phyloP scores from a whole-genome alignment of 179 eudicot genomes.

The Dionaea muscipula region DNA sequence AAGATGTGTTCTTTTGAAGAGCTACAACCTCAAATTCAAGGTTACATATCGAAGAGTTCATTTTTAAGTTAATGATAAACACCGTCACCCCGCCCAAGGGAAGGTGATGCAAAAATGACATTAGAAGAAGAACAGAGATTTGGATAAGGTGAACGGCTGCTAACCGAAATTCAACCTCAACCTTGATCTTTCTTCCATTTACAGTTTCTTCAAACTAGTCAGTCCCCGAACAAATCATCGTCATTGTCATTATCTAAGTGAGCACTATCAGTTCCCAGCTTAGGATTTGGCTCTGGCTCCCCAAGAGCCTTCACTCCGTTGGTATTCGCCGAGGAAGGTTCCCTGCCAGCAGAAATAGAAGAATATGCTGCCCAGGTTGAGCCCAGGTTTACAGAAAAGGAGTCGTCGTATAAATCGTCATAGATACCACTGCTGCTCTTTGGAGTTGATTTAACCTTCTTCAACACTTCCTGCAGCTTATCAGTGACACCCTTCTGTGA shows the following conservation, averaged over 20 bases:
- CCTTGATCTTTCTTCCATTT: too few relatives aligned
- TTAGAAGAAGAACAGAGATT: too few relatives aligned
- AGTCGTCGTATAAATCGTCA: conserved; percentile 78
- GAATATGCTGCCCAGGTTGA: conserved; percentile 81
- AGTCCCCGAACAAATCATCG: conserved; percentile 64
- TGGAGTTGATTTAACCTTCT: conserved; percentile 61
- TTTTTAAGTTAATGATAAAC: too few relatives aligned
- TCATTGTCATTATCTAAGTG: conserved; percentile 30
- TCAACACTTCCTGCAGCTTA: conserved; percentile 61
- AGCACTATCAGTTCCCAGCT: conserved; percentile 16
- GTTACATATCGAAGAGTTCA: too few relatives aligned
- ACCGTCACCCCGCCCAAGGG: too few relatives aligned
- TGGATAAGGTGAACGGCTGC: too few relatives aligned
- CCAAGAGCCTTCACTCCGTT: conserved; percentile 17
- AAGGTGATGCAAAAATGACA: too few relatives aligned
- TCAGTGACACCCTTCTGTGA: conserved; percentile 72
- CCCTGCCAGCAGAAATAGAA: conserved; percentile 18
- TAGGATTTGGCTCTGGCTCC: conserved; percentile 14
- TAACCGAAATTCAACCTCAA: too few relatives aligned
- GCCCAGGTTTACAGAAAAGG: conserved; percentile 57
- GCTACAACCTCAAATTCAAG: too few relatives aligned
- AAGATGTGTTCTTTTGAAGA: too few relatives aligned
- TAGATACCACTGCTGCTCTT: conserved; percentile 50
- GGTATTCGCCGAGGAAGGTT: conserved; percentile 23
- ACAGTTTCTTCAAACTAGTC: too few relatives aligned